These are phyloP conservation scores for Fusarium goolgardi DNA, from an alignment of 2,329 filamentous ascomycete species.

Conservation along the genomic window DNA sequence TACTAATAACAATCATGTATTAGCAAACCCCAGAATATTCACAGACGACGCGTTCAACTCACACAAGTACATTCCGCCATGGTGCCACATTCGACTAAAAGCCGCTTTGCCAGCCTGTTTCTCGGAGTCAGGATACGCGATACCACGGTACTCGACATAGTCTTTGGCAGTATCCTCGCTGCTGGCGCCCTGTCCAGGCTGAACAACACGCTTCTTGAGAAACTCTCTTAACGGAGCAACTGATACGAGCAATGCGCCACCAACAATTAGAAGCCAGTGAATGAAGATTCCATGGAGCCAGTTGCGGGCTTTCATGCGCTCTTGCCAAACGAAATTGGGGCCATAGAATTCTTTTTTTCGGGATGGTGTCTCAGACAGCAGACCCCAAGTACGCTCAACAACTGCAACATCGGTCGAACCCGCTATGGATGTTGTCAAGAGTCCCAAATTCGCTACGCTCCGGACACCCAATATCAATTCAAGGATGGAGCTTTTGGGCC, in stretches of 20 bases:
- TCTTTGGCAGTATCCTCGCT: conserved; percentile 67
- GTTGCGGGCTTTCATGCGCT: conserved; percentile 65
- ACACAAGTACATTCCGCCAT: conserved; percentile 74
- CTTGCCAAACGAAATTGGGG: conserved; percentile 68
- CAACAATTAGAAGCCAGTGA: conserved; percentile 61
- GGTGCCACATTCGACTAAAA: conserved; percentile 64
- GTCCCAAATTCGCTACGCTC: conserved; percentile 63
- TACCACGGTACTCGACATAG: conserved; percentile 70
- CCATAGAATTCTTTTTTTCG: conserved; percentile 66
- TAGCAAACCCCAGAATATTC: conserved; percentile 4
- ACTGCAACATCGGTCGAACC: conserved; percentile 63
- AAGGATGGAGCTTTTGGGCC: conserved; percentile 50
- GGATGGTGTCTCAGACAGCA: conserved; percentile 60
- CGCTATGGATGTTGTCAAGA: conserved; percentile 65
- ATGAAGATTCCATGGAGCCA: conserved; percentile 62
- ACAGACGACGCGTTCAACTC: conserved; percentile 50
- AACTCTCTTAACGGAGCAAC: conserved; percentile 60
- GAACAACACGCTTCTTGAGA: conserved; percentile 57
- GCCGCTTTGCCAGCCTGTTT: conserved; percentile 60
- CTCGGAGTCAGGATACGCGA: conserved; percentile 71
- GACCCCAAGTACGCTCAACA: conserved; percentile 72
- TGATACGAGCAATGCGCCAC: conserved; percentile 58
- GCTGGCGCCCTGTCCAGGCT: conserved; percentile 67
- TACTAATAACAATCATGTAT: conserved; percentile 61
- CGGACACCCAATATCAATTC: conserved; percentile 63